Evolutionary conservation across 805 yeast species (phyloP).

Genomic region (Allodekkera sacchari): DNA sequence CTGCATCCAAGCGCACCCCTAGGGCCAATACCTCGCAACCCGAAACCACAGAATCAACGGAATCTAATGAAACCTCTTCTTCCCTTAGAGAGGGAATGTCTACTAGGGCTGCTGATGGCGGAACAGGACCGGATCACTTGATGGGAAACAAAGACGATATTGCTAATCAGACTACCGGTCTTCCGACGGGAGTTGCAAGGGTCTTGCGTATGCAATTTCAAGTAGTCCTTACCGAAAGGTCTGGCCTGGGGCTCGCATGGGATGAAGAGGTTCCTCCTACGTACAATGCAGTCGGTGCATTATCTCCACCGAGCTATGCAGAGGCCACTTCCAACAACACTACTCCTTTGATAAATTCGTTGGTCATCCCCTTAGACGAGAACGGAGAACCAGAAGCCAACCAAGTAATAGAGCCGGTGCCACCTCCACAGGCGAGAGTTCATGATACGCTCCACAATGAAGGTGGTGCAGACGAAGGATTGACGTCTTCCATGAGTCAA

Average conservation of each 20-base stretch:
- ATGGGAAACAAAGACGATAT: slow-evolving; percentile 22
- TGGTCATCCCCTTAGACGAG: slow-evolving; percentile 16
- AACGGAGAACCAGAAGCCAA: slow-evolving; percentile 1
- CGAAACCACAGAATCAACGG: slow-evolving; percentile 1
- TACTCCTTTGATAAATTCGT: slow-evolving; percentile 12
- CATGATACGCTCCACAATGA: slow-evolving; percentile 3
- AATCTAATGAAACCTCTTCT: neutral
- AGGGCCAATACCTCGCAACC: neutral
- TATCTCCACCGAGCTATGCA: slow-evolving; percentile 81
- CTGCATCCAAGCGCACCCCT: slow-evolving; percentile 9
- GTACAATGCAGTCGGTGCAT: slow-evolving; percentile 72
- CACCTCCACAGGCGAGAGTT: slow-evolving; percentile 8
- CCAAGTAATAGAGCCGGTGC: slow-evolving; percentile 2
- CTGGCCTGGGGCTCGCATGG: slow-evolving; percentile 97
- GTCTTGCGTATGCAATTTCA: slow-evolving; percentile 93
- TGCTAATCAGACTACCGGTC: slow-evolving; percentile 37
- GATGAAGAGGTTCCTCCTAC: slow-evolving; percentile 99
- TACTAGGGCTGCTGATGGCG: slow-evolving; percentile 15
- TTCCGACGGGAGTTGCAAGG: slow-evolving; percentile 92
- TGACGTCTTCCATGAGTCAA: neutral
- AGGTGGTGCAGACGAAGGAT: neutral
- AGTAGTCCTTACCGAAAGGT: slow-evolving; percentile 73
- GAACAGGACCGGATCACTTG: slow-evolving; percentile 24
- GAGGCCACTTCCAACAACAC: slow-evolving; percentile 16
- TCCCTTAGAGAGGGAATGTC: neutral